phyloP scores from a whole-genome alignment of 2,329 filamentous ascomycete genomes.

The Aspergillus brasiliensis region DNA sequence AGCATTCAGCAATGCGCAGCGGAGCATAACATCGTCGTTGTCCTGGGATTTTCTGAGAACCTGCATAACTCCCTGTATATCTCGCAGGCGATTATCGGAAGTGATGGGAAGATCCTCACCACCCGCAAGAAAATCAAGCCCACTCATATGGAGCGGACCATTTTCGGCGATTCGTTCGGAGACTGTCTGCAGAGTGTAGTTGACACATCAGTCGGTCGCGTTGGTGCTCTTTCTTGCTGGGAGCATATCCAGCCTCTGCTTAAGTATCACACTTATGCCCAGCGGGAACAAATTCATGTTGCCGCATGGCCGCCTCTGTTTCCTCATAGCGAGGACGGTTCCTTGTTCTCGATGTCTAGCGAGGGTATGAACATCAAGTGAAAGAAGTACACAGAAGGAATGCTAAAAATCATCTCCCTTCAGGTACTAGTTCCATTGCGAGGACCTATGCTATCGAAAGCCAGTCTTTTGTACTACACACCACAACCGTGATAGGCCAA shows the following conservation, averaged over 20 bases:
- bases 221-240: conserved; percentile 54
- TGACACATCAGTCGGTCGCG: conserved; percentile 38
- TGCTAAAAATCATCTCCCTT: background rate
- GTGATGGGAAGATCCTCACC: conserved; percentile 43
- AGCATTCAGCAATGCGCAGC: conserved; percentile 37
- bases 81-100: conserved; percentile 49
- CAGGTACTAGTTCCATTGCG: conserved; percentile 46
- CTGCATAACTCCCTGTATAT: conserved; percentile 48
- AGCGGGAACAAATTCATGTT: conserved; percentile 52
- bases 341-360: conserved; percentile 36
- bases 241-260: conserved; percentile 56
- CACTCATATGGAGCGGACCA: conserved; percentile 55
- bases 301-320: conserved; percentile 50
- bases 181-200: conserved; percentile 45
- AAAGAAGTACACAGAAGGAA: background rate
- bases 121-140: conserved; percentile 56
- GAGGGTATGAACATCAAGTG: conserved; percentile 21
- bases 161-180: conserved; percentile 52
- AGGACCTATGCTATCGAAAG: conserved; percentile 62
- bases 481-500: conserved; percentile 51
- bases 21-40: conserved; percentile 45
- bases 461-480: conserved; percentile 57
- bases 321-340: conserved; percentile 18
- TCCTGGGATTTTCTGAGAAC: conserved; percentile 49
- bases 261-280: conserved; percentile 50